Base-by-base conservation (phyloP, 164 flowering plant species). In the Malania oleifera region DNA sequence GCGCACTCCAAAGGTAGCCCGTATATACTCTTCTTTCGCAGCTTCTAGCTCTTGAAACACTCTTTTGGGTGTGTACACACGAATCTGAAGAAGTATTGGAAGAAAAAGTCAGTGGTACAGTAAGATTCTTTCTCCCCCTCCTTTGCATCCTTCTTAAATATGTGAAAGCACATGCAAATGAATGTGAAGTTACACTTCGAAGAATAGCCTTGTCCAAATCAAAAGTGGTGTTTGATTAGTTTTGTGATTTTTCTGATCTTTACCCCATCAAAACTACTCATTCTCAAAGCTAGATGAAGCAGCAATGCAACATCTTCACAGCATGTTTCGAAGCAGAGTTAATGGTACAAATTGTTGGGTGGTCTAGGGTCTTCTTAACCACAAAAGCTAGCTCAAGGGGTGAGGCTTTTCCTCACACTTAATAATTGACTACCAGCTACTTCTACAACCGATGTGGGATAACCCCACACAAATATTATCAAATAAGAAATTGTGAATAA, bases 11-110 rank as follows among this genome's bases (percentile, higher is more conserved):
- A 86, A 79, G 14, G 85, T 82, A 19, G 92, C 91, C 19, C 85
- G 75, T 17, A 93, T 65, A 68, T 81, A 93, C 68, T 93, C 99
- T 47, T 85, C 95, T 68, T 85, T 90, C 44, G 99, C 97, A 46
- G 70, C 61, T 74, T 90, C 96, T 19, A 93, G 78, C 67, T 93
- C 97, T 56, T 81, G 87, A 48, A 75, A 46, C 51, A 93, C 75
- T 68, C 85, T 73, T 63, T 88, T 85, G 7, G 93, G 85, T 13
- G 96, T 85, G 75, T 90, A 93, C 6, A 80, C 60, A 1, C 92
- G 99, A 65, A 93, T 80, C 97, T 91, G 72, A 27, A 23, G 52
- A 51, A n/a, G 20, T 43, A 17, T n/a, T 7, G 20, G 46, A 43
- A n/a, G 46, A n/a, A 43, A 43, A 43, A 43, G 14, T 7, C 37